Base-by-base conservation (phyloP, 2,329 filamentous ascomycete species). In the Didymella lethalis region DNA sequence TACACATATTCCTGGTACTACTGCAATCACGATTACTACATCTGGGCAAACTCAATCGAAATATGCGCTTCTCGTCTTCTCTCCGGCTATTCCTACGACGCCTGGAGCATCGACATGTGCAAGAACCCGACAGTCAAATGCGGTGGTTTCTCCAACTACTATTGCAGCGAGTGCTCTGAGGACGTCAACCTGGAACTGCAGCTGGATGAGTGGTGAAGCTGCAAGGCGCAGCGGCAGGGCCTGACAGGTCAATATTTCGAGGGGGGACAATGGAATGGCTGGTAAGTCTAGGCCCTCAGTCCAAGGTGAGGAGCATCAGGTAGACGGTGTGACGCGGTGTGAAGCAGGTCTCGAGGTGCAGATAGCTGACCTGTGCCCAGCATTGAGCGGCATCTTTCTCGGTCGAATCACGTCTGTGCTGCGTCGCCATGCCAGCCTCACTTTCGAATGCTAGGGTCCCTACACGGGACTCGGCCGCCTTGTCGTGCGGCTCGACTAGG, bases 11-110 rank as follows among this genome's bases (percentile, higher is more conserved):
- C 75, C 31, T 79, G 78, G 75, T 82, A 82, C 68, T 79, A 78
- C 70, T 82, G 80, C 72, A 80, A 80, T 70, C 79, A 80, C 70
- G 79, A 80, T 65, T 80, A 80, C 71, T 82, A 80, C 70, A 81
- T 82, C 70, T 78, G 79, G 74, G 70, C 75, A 59, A 77, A 81
- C 71, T 76, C 68, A 53, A 76, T 82, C 58, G 80, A 82, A 65
- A 74, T 80, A 61, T 82, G 80, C 72, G 72, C 68, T 10, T 78
- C 77, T 52, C 77, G 80, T 18, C 77, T 79, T 7, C 75, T 82
- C 23, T 78, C 75, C 18, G 76, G 79, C 57, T 81, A 82, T 70
- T 81, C 79, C 2, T 79, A 78, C 65, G 80, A 82, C 59, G 77
- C 78, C 23, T 82, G 79, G 80, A 78, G 76, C 56, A 80, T 79